These are phyloP conservation scores for Solanum chaucha DNA, from an alignment of 257 asterid species.

Conservation along the genomic window DNA sequence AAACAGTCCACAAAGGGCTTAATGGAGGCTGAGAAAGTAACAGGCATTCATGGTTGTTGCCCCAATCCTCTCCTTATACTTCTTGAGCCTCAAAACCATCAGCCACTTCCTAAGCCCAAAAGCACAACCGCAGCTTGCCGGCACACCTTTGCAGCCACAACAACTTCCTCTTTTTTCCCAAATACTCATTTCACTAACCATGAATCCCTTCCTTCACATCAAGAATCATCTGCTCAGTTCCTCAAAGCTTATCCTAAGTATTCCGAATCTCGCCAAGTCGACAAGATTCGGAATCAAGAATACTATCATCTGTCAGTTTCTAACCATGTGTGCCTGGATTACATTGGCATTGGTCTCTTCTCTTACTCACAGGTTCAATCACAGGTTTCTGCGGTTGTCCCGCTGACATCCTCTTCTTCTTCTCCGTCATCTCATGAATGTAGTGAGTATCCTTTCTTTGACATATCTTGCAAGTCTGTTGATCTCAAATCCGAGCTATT, in stretches of 20 bases:
- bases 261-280: conserved; percentile 46
- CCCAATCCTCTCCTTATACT: conserved; percentile 23
- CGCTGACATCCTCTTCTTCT: conserved; percentile 21
- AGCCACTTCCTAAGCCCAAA: conserved; percentile 11
- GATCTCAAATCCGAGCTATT: conserved; percentile 60
- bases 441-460: conserved; percentile 40
- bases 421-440: neutral
- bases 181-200: conserved; percentile 57
- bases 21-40: conserved; percentile 33
- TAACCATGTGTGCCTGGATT: conserved; percentile 68
- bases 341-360: conserved; percentile 81
- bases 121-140: conserved; percentile 54
- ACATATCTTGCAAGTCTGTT: conserved; percentile 44
- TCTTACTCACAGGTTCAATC: conserved; percentile 52
- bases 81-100: conserved; percentile 6
- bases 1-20: neutral
- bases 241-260: conserved; percentile 55
- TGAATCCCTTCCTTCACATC: conserved; percentile 66
- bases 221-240: conserved; percentile 57
- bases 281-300: conserved; percentile 62
- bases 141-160: conserved; percentile 39
- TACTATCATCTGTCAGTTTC: conserved; percentile 51
- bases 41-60: conserved; percentile 49
- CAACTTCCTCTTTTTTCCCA: conserved; percentile 54
- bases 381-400: conserved; percentile 3